A percentile compares a stretch with the other conserved stretches of the same genome.
Conservation (phyloP, 768 basidiomycete species). For the Saitozyma podzolica region DNA sequence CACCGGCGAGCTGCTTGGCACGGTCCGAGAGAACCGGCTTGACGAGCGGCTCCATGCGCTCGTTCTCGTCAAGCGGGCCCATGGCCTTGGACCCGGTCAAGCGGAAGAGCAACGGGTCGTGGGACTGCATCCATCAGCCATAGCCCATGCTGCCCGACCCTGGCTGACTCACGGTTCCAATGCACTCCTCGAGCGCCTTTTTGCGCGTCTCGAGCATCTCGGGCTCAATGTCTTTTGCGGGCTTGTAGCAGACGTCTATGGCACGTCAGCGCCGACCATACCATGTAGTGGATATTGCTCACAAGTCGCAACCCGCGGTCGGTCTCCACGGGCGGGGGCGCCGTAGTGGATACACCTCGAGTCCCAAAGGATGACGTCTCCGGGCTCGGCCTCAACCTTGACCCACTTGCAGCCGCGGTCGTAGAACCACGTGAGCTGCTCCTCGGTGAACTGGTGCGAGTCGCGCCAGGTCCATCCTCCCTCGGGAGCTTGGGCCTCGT, state of each 20-base stretch:
- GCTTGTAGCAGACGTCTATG: constrained; percentile 50
- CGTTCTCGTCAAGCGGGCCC: constrained; percentile 4
- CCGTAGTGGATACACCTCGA: constrained; percentile 44
- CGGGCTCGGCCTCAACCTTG: constrained; percentile 48
- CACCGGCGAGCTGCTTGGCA: constrained; percentile 22
- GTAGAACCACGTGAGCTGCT: constrained; percentile 50
- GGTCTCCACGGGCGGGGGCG: constrained; percentile 31
- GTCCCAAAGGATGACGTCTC: constrained; percentile 52
- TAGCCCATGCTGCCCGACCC: neutral
- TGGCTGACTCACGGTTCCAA: constrained; percentile 31
- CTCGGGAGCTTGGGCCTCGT: constrained; percentile 6
- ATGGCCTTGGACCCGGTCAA: constrained; percentile 10
- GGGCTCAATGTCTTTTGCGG: constrained; percentile 35
- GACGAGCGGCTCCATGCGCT: constrained; percentile 15
- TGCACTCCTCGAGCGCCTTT: constrained; percentile 21
- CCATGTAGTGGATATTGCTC: constrained; percentile 13
- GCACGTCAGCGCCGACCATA: neutral
- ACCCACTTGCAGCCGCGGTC: constrained; percentile 50
- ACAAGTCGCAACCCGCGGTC: constrained; percentile 45
- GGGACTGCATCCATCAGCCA: constrained; percentile 14
- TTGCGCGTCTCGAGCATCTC: constrained; percentile 28
- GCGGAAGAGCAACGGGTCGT: constrained; percentile 33
- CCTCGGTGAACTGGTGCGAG: constrained; percentile 17
- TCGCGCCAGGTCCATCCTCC: constrained; percentile 28
- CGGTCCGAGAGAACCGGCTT: constrained; percentile 19